A percentile compares a stretch with the other conserved stretches of the same genome.
Evolutionary conservation across 129 eudicot genomes (phyloP).

Genomic region (Saussurea involucrata): DNA sequence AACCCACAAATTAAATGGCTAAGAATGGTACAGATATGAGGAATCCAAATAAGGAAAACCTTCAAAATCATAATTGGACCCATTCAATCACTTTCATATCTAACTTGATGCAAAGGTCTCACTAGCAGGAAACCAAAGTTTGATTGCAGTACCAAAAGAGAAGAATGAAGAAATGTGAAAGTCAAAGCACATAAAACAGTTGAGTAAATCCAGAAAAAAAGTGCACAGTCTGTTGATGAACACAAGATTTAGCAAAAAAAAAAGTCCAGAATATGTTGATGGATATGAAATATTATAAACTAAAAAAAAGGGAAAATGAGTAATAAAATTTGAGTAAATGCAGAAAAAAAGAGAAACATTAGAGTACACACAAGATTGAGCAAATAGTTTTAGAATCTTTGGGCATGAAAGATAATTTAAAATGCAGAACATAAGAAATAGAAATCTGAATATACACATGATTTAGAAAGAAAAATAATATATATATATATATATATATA

Average conservation of each 20-base stretch:
- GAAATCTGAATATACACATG: not conserved
- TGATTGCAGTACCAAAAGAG: too few species aligned
- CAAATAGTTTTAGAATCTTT: not conserved
- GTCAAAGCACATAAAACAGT: not conserved
- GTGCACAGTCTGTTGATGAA: not conserved
- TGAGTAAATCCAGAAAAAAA: not conserved
- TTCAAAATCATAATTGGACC: constrained; percentile 28
- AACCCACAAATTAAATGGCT: constrained; percentile 27
- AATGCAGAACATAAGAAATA: not conserved
- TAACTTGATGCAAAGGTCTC: constrained; percentile 3
- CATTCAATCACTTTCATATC: constrained; percentile 30
- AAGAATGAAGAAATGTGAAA: not conserved
- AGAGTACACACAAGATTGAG: not conserved
- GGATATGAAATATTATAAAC: constrained; percentile 2
- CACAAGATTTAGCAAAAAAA: constrained; percentile 9
- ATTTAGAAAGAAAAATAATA: not conserved
- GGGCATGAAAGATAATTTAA: not conserved
- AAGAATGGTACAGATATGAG: constrained; percentile 9
- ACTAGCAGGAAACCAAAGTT: not conserved
- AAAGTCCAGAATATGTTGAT: constrained; percentile 1
- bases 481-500: too few species aligned
- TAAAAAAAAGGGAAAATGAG: not conserved
- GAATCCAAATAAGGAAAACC: constrained; percentile 20
- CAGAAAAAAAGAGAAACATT: not conserved
- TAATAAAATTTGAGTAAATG: too few species aligned